These are phyloP conservation scores for Claviceps capensis DNA, from an alignment of 2,329 filamentous ascomycete genomes.

Conservation along the genomic window DNA sequence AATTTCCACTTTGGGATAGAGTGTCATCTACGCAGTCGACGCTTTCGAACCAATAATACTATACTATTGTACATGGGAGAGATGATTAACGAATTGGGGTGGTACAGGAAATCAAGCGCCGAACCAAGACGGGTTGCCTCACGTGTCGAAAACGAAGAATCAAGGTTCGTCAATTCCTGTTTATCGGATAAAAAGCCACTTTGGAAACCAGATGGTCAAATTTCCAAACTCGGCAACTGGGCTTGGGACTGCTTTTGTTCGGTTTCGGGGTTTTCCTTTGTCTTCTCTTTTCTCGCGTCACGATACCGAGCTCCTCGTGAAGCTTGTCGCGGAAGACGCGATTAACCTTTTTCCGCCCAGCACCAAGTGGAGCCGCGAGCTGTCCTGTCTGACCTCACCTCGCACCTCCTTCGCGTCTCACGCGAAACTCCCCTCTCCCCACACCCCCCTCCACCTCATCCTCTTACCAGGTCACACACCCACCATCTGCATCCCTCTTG, in stretches of 20 bases:
- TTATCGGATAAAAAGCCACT: neutral
- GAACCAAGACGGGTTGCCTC: conserved; percentile 49
- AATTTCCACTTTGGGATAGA: too few species aligned
- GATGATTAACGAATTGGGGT: conserved; percentile 3
- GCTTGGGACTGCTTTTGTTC: conserved; percentile 7
- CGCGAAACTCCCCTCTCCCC: neutral
- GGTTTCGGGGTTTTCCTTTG: neutral
- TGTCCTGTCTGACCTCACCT: conserved; percentile 1
- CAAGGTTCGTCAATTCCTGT: conserved; percentile 33
- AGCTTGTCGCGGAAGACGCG: neutral
- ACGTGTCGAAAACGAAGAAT: conserved; percentile 49
- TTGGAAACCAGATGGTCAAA: too few species aligned
- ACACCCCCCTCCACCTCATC: neutral
- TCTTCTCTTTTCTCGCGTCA: neutral
- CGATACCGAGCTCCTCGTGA: neutral
- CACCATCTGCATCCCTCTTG: neutral
- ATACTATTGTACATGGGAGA: neutral
- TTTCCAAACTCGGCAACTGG: too few species aligned
- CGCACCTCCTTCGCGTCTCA: neutral
- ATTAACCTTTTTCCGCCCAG: conserved; percentile 3
- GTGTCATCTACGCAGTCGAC: too few species aligned
- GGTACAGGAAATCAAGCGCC: conserved; percentile 46
- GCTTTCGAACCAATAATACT: neutral
- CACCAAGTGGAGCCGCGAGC: conserved; percentile 1
- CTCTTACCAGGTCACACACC: neutral